Conservation (phyloP, 371 early-diverging fungal species). For the Mucor plumbeus region DNA sequence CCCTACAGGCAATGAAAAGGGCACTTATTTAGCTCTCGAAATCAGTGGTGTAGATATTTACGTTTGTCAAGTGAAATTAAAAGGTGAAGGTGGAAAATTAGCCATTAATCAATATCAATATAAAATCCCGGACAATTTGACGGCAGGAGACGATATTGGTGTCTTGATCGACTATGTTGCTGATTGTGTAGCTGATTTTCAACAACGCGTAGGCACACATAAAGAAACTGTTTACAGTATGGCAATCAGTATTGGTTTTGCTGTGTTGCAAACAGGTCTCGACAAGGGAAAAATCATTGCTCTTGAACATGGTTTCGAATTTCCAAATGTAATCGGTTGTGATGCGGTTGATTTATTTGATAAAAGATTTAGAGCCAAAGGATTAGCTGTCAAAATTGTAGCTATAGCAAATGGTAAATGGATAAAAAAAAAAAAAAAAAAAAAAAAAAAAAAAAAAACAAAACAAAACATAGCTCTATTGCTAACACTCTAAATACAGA, state of each 20-base stretch:
- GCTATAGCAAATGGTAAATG: conserved; percentile 54
- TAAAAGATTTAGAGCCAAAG: conserved; percentile 44
- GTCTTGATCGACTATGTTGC: conserved; percentile 49
- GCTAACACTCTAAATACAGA: conserved; percentile 50
- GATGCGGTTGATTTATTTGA: conserved; percentile 49
- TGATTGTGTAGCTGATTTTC: conserved; percentile 54
- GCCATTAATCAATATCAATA: conserved; percentile 68
- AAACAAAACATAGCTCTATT: not conserved
- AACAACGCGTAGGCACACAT: conserved; percentile 33
- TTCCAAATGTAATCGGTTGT: conserved; percentile 45
- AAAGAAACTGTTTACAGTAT: conserved; percentile 31
- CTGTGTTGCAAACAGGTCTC: conserved; percentile 49
- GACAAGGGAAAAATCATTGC: conserved; percentile 48
- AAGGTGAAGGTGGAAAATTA: conserved; percentile 54
- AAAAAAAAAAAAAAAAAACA: too few species aligned
- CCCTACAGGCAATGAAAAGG: conserved; percentile 86
- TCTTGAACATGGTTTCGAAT: conserved; percentile 53
- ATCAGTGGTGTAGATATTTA: conserved; percentile 80
- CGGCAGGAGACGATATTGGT: conserved; percentile 56
- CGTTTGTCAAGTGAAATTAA: conserved; percentile 54
- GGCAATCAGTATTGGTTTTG: conserved; percentile 54
- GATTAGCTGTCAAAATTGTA: conserved; percentile 47
- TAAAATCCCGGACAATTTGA: conserved; percentile 84
- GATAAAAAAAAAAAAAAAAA: too few species aligned
- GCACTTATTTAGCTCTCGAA: conserved; percentile 89